phyloP scores from a whole-genome alignment of 768 basidiomycete genomes.

The Aureoboletus auriporus region DNA sequence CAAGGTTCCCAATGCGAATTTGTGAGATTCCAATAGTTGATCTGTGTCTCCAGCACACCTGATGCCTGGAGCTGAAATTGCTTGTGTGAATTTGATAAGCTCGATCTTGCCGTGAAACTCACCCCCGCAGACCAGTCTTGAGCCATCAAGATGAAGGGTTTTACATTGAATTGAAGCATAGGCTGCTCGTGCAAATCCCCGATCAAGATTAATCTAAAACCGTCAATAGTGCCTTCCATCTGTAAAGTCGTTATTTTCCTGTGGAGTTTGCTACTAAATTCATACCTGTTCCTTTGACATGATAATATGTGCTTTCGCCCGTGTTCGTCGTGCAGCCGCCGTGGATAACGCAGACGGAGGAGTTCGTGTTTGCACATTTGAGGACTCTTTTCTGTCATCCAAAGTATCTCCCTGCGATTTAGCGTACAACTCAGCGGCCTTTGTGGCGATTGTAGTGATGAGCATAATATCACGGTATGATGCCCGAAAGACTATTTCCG shows the following conservation, averaged over 20 bases:
- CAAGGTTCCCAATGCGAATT: slow-evolving; percentile 99
- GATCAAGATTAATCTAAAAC: slow-evolving; percentile 89
- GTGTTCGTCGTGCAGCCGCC: slow-evolving; percentile 10
- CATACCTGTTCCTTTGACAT: slow-evolving; percentile 80
- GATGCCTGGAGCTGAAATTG: slow-evolving; percentile 70
- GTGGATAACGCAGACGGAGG: slow-evolving; percentile 3
- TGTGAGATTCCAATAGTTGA: slow-evolving; percentile 94
- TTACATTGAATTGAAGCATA: slow-evolving; percentile 82
- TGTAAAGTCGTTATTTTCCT: slow-evolving; percentile 28
- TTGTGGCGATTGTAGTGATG: slow-evolving; percentile 82
- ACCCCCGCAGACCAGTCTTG: slow-evolving; percentile 96
- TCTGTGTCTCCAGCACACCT: slow-evolving; percentile 73
- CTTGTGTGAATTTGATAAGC: neutral
- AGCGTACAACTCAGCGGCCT: slow-evolving; percentile 75
- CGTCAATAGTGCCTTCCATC: slow-evolving; percentile 85
- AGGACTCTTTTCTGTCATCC: slow-evolving; percentile 2
- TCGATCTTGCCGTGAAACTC: slow-evolving; percentile 12
- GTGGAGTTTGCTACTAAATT: neutral
- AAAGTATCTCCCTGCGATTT: slow-evolving; percentile 31
- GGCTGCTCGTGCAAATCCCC: slow-evolving; percentile 96
- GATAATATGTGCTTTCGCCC: slow-evolving; percentile 43
- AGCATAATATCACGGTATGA: slow-evolving; percentile 92
- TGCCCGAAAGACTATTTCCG: slow-evolving; percentile 89
- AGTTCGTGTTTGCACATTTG: slow-evolving; percentile 5
- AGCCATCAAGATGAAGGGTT: slow-evolving; percentile 75